A percentile compares a stretch with the other conserved stretches of the same genome.
Evolutionary conservation across 2,329 filamentous ascomycete species (phyloP).

Genomic region (Pleochaeta shiraiana): DNA sequence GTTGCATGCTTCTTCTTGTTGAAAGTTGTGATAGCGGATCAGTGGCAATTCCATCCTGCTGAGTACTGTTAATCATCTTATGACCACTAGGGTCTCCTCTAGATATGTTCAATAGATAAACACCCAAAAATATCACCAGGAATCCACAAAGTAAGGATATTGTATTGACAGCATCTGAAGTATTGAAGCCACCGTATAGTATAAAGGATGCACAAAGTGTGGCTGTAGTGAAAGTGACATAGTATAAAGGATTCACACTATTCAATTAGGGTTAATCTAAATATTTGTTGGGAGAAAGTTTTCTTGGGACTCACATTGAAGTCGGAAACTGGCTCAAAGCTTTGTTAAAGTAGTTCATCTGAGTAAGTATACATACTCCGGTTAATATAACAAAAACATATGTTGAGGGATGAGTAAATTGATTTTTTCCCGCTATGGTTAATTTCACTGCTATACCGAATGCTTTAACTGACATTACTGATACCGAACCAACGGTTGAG

Average conservation of each 20-base stretch:
- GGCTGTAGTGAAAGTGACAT: conserved; percentile 90
- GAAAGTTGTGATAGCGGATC: conserved; percentile 79
- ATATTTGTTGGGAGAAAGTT: too few relatives aligned
- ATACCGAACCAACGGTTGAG: conserved; percentile 89
- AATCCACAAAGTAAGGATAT: conserved; percentile 85
- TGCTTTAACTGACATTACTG: conserved; percentile 98
- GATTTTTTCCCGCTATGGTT: conserved; percentile 80
- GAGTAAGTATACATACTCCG: conserved; percentile 79
- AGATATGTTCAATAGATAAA: conserved; percentile 92
- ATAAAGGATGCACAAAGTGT: conserved; percentile 92
- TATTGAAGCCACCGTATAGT: conserved; percentile 91
- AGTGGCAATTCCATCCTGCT: conserved; percentile 63
- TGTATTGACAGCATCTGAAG: conserved; percentile 73
- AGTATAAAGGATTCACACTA: conserved; percentile 63
- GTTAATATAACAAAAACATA: conserved; percentile 96
- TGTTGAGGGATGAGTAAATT: conserved; percentile 85
- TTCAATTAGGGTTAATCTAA: too few relatives aligned
- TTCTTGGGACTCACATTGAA: conserved; percentile 68
- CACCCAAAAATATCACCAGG: conserved; percentile 82
- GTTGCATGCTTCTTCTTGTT: conserved; percentile 85
- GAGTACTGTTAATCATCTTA: conserved; percentile 35
- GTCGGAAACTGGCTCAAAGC: conserved; percentile 91
- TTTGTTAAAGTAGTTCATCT: conserved; percentile 99
- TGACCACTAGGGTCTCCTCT: conserved; percentile 71
- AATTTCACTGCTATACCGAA: conserved; percentile 96